Percentiles rank a stretch among this genome's conserved stretches.
Evolutionary conservation across 192 early-diverging fungal genomes (phyloP).

Genomic region (Paraglomus occultum): DNA sequence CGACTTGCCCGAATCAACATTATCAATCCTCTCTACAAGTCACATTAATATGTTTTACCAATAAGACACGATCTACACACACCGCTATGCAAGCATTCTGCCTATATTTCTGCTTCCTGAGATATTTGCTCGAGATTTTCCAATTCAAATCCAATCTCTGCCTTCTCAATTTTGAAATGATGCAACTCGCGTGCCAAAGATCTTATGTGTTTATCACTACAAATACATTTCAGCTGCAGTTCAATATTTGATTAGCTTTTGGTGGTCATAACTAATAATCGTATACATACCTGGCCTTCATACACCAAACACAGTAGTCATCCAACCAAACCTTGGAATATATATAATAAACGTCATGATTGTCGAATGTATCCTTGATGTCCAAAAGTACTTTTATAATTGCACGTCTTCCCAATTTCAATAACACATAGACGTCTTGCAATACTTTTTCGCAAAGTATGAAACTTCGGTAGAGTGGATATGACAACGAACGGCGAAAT

Average conservation of each 20-base stretch:
- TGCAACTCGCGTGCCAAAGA: constrained; percentile 82
- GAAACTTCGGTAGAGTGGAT: constrained; percentile 83
- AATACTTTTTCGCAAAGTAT: constrained; percentile 70
- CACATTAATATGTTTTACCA: too few species aligned
- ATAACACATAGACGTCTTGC: constrained; percentile 76
- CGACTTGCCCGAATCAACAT: too few species aligned
- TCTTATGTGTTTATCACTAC: constrained; percentile 68
- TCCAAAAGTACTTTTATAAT: constrained; percentile 78
- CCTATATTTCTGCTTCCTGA: constrained; percentile 31
- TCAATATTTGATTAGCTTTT: neutral
- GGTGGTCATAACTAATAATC: constrained; percentile 14
- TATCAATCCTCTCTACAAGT: too few species aligned
- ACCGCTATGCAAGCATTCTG: too few species aligned
- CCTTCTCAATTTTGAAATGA: constrained; percentile 64
- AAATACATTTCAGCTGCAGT: neutral
- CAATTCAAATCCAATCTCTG: constrained; percentile 73
- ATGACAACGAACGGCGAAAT: constrained; percentile 80
- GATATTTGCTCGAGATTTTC: constrained; percentile 77
- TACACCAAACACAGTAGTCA: constrained; percentile 97
- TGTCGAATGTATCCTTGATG: constrained; percentile 75
- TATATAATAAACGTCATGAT: constrained; percentile 85
- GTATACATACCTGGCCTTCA: constrained; percentile 60
- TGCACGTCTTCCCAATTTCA: constrained; percentile 81
- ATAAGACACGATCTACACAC: too few species aligned
- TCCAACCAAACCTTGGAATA: constrained; percentile 87